A percentile compares a stretch with the other conserved stretches of the same genome.
Conservation (phyloP, 352 stramenopile genomes). For the Phytopythium boreale region DNA sequence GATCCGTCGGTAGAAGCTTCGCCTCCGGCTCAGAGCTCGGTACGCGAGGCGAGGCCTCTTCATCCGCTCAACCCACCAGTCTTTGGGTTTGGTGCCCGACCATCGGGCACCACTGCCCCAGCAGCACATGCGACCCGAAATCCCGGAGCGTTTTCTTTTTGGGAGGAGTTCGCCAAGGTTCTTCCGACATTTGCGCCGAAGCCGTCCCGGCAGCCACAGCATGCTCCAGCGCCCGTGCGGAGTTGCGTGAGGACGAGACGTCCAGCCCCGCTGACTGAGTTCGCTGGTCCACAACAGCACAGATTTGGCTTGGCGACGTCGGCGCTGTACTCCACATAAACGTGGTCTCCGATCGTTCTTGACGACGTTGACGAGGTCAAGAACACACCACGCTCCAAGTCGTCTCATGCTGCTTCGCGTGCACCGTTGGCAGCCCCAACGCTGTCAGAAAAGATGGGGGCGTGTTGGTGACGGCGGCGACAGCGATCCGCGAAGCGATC, state of each 20-base stretch:
- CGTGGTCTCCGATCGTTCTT: neutral
- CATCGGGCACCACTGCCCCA: too few relatives aligned
- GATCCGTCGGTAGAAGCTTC: too few relatives aligned
- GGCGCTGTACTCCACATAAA: neutral
- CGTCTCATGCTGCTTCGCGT: neutral
- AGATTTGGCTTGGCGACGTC: neutral
- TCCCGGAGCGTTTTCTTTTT: neutral
- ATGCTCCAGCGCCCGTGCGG: neutral
- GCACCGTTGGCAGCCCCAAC: neutral
- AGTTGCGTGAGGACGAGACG: neutral
- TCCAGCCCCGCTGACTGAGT: neutral
- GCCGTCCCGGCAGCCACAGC: neutral
- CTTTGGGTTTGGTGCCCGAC: neutral
- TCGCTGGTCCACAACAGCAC: neutral
- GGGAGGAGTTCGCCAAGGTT: too few relatives aligned
- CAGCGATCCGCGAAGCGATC: neutral
- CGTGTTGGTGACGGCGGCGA: neutral
- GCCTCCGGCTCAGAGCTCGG: neutral
- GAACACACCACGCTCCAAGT: neutral
- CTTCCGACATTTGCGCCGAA: neutral
- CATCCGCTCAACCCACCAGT: neutral
- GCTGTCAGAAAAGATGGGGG: neutral
- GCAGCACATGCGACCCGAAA: neutral
- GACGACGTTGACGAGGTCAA: neutral
- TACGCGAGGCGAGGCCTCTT: neutral